phyloP scores from a whole-genome alignment of 169 alveolate species.

The Miamiensis avidus region DNA sequence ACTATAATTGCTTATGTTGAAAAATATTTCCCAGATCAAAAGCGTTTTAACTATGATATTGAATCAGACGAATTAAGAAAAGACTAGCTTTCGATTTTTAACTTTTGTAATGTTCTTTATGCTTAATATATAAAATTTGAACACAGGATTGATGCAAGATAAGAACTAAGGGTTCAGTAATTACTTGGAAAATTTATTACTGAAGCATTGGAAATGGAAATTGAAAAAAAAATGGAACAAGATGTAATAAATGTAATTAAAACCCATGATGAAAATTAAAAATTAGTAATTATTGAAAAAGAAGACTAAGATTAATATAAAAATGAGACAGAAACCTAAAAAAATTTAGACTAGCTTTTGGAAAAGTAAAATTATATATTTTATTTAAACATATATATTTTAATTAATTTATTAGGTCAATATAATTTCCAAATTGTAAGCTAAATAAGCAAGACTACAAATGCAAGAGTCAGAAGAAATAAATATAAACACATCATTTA shows the following conservation, averaged over 20 bases:
- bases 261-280: neutral
- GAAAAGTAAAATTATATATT: neutral
- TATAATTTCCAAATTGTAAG: too few species aligned
- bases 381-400: too few species aligned
- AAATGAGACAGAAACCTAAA: neutral
- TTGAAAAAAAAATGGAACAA: neutral
- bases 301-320: neutral
- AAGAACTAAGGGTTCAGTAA: neutral
- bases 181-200: neutral
- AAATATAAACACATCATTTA: too few species aligned
- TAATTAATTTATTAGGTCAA: too few species aligned
- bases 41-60: neutral
- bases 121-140: too few species aligned
- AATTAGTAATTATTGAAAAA: neutral
- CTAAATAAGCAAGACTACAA: too few species aligned
- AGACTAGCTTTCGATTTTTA: neutral
- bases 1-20: neutral
- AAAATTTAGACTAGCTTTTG: neutral
- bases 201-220: neutral
- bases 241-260: neutral
- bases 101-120: neutral
- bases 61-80: neutral
- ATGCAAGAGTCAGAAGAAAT: too few species aligned
- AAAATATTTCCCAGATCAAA: neutral
- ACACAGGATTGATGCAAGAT: neutral